Base-by-base conservation (phyloP, 106 monocot genomes). In the Iris macrosiphon region DNA sequence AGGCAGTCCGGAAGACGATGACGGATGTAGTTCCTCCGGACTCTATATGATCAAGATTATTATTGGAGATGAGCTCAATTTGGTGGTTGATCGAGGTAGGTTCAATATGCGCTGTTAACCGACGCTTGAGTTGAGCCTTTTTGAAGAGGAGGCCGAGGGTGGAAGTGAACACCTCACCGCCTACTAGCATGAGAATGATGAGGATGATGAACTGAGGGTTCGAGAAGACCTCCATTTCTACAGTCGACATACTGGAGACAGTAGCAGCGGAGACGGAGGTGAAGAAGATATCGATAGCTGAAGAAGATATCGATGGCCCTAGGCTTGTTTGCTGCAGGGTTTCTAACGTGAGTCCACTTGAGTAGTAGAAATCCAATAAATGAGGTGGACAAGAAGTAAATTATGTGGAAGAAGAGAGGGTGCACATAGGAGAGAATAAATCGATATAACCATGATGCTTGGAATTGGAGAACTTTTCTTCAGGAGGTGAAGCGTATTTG, bases 201-300 rank as follows among this genome's bases (percentile, higher is more conserved):
- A 78, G 29, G 8, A 78, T 70, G 3, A 60, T 2, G 23, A 78
- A 53, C 59, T 84, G 84, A 12, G 57, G 21, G 35, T 67, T 66
- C 0, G 84, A 84, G 67, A 84, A 67, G 14, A 31, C 49, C 64
- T 84, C 79, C 54, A 72, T 79, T 24, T 84, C 79, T 2, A 79
- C 46, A 10, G 62, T 55, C 12, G 43, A 17, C 51, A 84, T 60
- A 71, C 79, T 66, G 4, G 75, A 75, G 24, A 71, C 66, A 0
- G 79, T 79, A 1, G 61, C 32, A 12, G 84, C 84, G 0, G 84
- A 75, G 3, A 62, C 52, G 3, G 79, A 69, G 45, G 66, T 75
- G 76, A 28, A 83, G 47, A 74, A 38, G 44, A 71, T 43, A 44
- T 83, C 78, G 11, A 83, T 4, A 40, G 43, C 38, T 11, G 25